Evolutionary conservation across 202 grass and related monocot genomes (phyloP).

Genomic region (Panicum hallii): DNA sequence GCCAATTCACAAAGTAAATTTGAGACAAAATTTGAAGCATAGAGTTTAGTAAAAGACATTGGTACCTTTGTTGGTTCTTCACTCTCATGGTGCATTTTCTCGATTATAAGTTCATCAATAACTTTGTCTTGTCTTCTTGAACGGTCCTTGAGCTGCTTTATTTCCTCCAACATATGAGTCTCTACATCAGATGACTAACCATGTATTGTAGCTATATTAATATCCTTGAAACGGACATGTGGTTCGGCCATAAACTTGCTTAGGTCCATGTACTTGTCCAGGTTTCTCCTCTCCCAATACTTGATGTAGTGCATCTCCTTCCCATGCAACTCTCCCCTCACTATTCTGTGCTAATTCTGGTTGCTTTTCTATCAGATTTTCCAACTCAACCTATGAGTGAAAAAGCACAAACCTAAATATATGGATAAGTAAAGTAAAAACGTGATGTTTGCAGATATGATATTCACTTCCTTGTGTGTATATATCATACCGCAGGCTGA

Average conservation of each 20-base stretch:
- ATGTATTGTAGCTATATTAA: slow-evolving; percentile 10
- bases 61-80: not conserved
- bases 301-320: slow-evolving; percentile 26
- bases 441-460: not conserved
- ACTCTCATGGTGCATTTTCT: not conserved
- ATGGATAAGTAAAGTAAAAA: no score
- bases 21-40: no score
- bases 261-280: slow-evolving; percentile 12
- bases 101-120: not conserved
- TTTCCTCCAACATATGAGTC: not conserved
- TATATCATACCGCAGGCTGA: not conserved
- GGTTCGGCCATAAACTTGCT: not conserved
- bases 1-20: no score
- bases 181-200: not conserved
- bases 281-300: slow-evolving; percentile 31
- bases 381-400: not conserved
- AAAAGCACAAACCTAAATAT: not conserved
- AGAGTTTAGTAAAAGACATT: no score
- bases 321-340: not conserved
- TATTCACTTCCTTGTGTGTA: not conserved
- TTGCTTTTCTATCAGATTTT: not conserved
- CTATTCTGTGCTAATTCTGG: slow-evolving; percentile 1
- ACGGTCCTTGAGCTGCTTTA: not conserved
- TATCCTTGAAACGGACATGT: slow-evolving; percentile 15
- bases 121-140: not conserved